Percentiles rank a stretch among this genome's conserved stretches.
phyloP scores from a whole-genome alignment of 148 eudicot genomes.

The Amaranthus hypochondriacus region DNA sequence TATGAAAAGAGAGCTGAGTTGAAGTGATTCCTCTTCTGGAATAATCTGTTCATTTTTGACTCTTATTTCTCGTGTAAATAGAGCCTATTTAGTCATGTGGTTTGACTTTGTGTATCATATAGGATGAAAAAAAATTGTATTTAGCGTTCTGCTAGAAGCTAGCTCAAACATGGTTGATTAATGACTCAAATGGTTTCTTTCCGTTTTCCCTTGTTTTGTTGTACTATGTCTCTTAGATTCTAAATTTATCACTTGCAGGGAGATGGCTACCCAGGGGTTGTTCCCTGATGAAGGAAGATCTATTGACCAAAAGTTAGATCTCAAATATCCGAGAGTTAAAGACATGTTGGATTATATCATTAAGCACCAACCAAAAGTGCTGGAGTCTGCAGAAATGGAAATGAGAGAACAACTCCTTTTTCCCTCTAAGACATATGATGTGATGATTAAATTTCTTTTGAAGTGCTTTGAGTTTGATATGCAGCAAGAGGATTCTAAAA shows the following conservation, averaged over 20 bases:
- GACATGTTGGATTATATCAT: constrained; percentile 70
- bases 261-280: constrained; percentile 80
- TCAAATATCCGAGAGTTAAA: constrained; percentile 60
- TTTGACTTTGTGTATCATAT: no score
- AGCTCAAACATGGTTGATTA: no score
- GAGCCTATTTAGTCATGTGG: no score
- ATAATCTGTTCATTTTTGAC: no score
- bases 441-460: constrained; percentile 73
- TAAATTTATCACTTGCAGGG: constrained; percentile 38
- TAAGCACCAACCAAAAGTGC: constrained; percentile 57
- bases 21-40: background rate
- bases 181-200: background rate
- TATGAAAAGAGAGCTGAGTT: background rate
- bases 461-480: constrained; percentile 78
- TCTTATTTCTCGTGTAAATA: no score
- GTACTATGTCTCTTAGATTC: constrained; percentile 4
- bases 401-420: constrained; percentile 68
- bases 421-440: constrained; percentile 66
- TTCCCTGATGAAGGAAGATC: constrained; percentile 71
- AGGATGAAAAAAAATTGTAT: no score
- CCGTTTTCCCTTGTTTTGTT: background rate
- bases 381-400: constrained; percentile 44
- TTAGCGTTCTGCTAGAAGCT: no score
- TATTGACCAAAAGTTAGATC: constrained; percentile 30
- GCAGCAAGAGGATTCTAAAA: constrained; percentile 31